Evolutionary conservation across 192 early-diverging fungal genomes (phyloP).

Genomic region (Gigaspora rosea): DNA sequence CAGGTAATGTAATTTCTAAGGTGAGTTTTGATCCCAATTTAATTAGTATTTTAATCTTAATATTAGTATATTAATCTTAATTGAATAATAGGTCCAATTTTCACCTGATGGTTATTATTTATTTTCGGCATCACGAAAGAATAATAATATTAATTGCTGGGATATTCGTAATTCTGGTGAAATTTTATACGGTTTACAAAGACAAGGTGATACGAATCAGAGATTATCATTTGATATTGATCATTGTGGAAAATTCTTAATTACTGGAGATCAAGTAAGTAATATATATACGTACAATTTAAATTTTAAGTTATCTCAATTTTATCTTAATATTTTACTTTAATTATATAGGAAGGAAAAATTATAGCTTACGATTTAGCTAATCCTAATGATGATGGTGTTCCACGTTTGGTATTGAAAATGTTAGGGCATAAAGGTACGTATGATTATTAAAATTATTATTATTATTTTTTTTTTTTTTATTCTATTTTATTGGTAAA

Average conservation of each 20-base stretch:
- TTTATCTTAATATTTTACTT: neutral
- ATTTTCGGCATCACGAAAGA: constrained; percentile 67
- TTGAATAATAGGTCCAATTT: constrained; percentile 57
- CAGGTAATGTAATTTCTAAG: constrained; percentile 34
- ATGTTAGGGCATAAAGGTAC: constrained; percentile 37
- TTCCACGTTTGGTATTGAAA: constrained; percentile 23
- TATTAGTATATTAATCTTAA: constrained; percentile 15
- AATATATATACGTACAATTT: neutral
- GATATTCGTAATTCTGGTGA: constrained; percentile 77
- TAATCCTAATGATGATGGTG: constrained; percentile 30
- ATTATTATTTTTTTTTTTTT: neutral
- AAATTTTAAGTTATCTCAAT: neutral
- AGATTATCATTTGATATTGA: constrained; percentile 74
- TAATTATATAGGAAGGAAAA: constrained; percentile 37
- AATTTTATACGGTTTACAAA: constrained; percentile 50
- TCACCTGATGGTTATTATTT: constrained; percentile 64
- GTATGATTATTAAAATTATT: neutral
- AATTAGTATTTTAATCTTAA: neutral
- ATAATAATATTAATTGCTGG: constrained; percentile 68
- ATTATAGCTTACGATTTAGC: constrained; percentile 45
- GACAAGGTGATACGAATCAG: constrained; percentile 69
- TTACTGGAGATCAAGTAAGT: constrained; percentile 61
- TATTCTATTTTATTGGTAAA: neutral
- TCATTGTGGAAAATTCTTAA: constrained; percentile 55
- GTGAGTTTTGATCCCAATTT: neutral